Evolutionary conservation across 768 basidiomycete genomes (phyloP).

Genomic region (Dacryopinax spathularia): DNA sequence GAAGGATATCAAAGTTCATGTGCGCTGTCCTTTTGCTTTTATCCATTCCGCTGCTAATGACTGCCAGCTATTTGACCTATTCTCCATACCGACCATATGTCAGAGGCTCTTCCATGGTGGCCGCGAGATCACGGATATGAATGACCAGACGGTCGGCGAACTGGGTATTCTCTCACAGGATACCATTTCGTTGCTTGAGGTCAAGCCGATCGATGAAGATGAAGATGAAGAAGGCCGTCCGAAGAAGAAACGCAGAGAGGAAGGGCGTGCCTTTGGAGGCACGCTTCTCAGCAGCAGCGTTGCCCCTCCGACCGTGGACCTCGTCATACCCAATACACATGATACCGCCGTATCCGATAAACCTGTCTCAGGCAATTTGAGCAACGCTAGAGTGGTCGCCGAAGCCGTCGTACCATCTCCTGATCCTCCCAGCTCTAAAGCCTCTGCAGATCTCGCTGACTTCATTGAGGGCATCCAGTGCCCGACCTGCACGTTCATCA

Average conservation of each 20-base stretch:
- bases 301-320: neutral
- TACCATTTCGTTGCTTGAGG: conserved; percentile 49
- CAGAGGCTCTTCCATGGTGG: conserved; percentile 54
- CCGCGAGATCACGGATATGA: conserved; percentile 47
- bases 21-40: conserved; percentile 27
- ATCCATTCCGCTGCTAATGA: neutral
- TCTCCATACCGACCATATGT: conserved; percentile 58
- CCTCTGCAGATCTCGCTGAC: neutral
- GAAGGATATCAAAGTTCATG: conserved; percentile 65
- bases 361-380: neutral
- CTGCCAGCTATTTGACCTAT: conserved; percentile 35
- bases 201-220: conserved; percentile 45
- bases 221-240: conserved; percentile 37
- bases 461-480: conserved; percentile 23
- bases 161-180: conserved; percentile 48
- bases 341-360: neutral
- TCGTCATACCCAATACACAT: neutral
- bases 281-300: conserved; percentile 43
- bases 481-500: conserved; percentile 43
- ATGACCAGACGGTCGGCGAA: conserved; percentile 35
- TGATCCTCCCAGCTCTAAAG: neutral
- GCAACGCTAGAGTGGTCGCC: neutral
- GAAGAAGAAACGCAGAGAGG: conserved; percentile 35
- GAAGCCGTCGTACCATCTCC: neutral
- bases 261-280: conserved; percentile 58